These are phyloP conservation scores for Boletus vinaceobasis DNA, from an alignment of 768 basidiomycete species.

Conservation along the genomic window DNA sequence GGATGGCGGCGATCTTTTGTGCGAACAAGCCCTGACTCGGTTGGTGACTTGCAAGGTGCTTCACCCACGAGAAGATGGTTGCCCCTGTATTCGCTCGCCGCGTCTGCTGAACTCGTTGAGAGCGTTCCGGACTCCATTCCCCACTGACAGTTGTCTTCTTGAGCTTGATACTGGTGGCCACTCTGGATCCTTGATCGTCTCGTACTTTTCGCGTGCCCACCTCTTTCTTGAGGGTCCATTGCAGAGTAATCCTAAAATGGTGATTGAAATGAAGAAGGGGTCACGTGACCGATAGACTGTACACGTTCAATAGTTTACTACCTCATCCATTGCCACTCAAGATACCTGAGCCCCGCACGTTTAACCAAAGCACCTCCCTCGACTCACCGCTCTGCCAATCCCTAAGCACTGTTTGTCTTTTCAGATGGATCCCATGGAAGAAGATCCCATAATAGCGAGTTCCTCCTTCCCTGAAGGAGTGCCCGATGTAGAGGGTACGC, in stretches of 20 bases:
- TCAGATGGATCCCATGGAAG: constrained; percentile 35
- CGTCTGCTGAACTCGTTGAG: background rate
- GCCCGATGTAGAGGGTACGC: constrained; percentile 16
- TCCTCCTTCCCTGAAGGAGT: constrained; percentile 21
- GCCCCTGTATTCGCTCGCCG: background rate
- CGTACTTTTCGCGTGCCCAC: background rate
- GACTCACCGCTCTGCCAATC: background rate
- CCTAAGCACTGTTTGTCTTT: background rate
- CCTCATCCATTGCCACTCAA: constrained; percentile 17
- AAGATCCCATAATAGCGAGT: constrained; percentile 27
- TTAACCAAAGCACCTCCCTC: constrained; percentile 4
- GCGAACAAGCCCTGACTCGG: background rate
- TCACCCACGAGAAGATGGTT: background rate
- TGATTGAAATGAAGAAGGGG: background rate
- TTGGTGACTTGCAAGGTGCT: background rate
- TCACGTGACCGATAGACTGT: constrained; percentile 20
- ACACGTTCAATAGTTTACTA: constrained; percentile 2
- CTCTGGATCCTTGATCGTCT: background rate
- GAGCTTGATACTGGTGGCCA: background rate
- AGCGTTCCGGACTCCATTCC: background rate
- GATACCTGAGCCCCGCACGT: constrained; percentile 19
- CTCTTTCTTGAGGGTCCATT: background rate
- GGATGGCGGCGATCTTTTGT: background rate
- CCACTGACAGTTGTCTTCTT: background rate
- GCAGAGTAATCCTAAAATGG: background rate